Percentiles rank a stretch among this genome's conserved stretches.
phyloP scores from a whole-genome alignment of 768 basidiomycete genomes.

The Agrocybe pediades region DNA sequence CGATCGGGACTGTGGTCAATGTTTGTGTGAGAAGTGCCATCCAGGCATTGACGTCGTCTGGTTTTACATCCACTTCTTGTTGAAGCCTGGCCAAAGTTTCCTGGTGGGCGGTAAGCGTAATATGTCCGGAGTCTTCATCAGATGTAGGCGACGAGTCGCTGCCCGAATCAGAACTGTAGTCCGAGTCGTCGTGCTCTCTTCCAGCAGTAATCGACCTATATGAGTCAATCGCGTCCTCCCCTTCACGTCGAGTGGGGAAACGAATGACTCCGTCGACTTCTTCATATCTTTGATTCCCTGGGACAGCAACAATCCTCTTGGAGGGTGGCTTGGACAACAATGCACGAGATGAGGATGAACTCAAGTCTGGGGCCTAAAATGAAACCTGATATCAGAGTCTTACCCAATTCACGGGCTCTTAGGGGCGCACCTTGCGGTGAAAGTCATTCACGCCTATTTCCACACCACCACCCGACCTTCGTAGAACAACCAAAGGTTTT shows the following conservation, averaged over 20 bases:
- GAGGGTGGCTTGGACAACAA: constrained; percentile 55
- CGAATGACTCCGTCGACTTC: constrained; percentile 72
- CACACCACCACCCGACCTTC: constrained; percentile 51
- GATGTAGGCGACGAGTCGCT: constrained; percentile 33
- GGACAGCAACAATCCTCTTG: constrained; percentile 42
- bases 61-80: constrained; percentile 48
- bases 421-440: constrained; percentile 44
- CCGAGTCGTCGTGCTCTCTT: constrained; percentile 32
- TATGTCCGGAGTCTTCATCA: constrained; percentile 34
- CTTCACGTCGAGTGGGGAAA: constrained; percentile 45
- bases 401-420: too few species aligned
- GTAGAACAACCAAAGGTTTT: constrained; percentile 46
- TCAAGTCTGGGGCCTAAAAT: constrained; percentile 48
- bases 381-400: constrained; percentile 7
- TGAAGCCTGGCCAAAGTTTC: constrained; percentile 61
- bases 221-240: constrained; percentile 31
- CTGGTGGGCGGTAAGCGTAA: constrained; percentile 56
- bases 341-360: constrained; percentile 56
- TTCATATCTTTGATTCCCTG: constrained; percentile 47
- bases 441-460: constrained; percentile 48
- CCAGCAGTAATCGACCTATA: constrained; percentile 51
- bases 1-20: constrained; percentile 58
- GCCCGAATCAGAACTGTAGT: constrained; percentile 32
- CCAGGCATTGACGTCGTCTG: constrained; percentile 62
- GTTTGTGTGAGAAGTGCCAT: constrained; percentile 62